phyloP scores from a whole-genome alignment of 2,329 filamentous ascomycete species.

The Fusarium decemcellulare region DNA sequence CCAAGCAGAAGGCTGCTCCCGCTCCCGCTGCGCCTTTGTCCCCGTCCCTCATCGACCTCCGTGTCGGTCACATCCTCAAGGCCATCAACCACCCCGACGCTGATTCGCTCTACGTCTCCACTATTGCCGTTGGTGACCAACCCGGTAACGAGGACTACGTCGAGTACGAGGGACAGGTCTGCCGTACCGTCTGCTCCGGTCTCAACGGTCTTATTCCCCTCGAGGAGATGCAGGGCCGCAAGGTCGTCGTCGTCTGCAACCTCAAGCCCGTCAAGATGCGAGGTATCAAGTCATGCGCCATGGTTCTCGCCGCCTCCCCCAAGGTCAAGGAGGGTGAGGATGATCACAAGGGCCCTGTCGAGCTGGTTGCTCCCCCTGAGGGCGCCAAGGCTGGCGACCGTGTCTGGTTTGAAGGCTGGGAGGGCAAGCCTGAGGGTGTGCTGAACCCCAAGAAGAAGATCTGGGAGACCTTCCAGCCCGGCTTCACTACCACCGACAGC shows the following conservation, averaged over 20 bases:
- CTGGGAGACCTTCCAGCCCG: constrained; percentile 97
- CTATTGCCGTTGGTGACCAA: constrained; percentile 93
- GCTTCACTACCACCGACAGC: constrained; percentile 88
- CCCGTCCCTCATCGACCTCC: constrained; percentile 90
- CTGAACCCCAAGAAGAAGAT: constrained; percentile 99
- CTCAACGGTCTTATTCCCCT: constrained; percentile 93
- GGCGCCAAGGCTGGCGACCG: constrained; percentile 86
- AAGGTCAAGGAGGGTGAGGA: constrained; percentile 84
- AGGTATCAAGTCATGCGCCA: constrained; percentile 81
- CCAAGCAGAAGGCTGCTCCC: constrained; percentile 79
- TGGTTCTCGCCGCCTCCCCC: constrained; percentile 98
- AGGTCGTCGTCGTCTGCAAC: constrained; percentile 96
- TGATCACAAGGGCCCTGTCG: constrained; percentile 90
- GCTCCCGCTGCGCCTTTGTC: constrained; percentile 82
- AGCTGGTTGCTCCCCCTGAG: constrained; percentile 88
- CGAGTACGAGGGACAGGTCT: constrained; percentile 91
- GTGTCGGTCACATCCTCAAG: constrained; percentile 97
- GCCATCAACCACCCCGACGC: constrained; percentile 96
- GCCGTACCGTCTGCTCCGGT: constrained; percentile 96
- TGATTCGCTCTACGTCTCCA: constrained; percentile 95
- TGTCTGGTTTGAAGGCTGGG: constrained; percentile 95
- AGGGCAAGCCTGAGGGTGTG: constrained; percentile 91
- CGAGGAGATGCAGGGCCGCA: constrained; percentile 96
- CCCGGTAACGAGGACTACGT: constrained; percentile 86
- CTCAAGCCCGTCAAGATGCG: constrained; percentile 99